A percentile compares a stretch with the other conserved stretches of the same genome.
These are phyloP conservation scores for Fraxinus sp. DNA, from an alignment of 305 asterid species.

Conservation along the genomic window DNA sequence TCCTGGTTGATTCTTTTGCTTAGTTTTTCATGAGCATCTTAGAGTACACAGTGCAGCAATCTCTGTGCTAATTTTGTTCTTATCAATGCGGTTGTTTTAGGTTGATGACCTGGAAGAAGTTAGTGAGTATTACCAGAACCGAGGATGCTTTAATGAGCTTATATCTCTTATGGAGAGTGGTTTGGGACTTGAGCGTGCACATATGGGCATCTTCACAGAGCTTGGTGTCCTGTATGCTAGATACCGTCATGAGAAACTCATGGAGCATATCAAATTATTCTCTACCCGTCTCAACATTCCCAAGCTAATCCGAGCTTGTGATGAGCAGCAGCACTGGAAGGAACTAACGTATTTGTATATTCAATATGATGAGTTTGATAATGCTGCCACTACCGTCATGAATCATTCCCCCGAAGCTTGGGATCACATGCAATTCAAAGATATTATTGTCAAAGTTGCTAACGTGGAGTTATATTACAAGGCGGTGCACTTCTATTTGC, in stretches of 20 bases:
- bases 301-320: conserved; percentile 97
- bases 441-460: conserved; percentile 93
- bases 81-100: conserved; percentile 36
- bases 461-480: conserved; percentile 96
- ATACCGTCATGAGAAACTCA: conserved; percentile 98
- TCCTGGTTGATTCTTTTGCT: not conserved
- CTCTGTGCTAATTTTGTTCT: not conserved
- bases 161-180: conserved; percentile 99
- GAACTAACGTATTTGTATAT: conserved; percentile 87
- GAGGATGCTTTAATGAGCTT: conserved; percentile 97
- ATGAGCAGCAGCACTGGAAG: conserved; percentile 99
- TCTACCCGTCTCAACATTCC: conserved; percentile 96
- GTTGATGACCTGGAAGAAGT: conserved; percentile 99
- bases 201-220: conserved; percentile 99
- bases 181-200: conserved; percentile 98
- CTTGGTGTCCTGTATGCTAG: conserved; percentile 97
- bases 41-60: not conserved
- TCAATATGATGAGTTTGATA: conserved; percentile 97
- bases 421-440: conserved; percentile 99
- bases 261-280: conserved; percentile 97
- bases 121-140: conserved; percentile 92
- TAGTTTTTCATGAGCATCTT: conserved; percentile 18
- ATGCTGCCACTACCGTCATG: conserved; percentile 99
- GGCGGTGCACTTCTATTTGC: conserved; percentile 97
- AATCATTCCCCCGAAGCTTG: conserved; percentile 99